phyloP scores from a whole-genome alignment of 352 stramenopile species.

The Phytopythium ostracodes region DNA sequence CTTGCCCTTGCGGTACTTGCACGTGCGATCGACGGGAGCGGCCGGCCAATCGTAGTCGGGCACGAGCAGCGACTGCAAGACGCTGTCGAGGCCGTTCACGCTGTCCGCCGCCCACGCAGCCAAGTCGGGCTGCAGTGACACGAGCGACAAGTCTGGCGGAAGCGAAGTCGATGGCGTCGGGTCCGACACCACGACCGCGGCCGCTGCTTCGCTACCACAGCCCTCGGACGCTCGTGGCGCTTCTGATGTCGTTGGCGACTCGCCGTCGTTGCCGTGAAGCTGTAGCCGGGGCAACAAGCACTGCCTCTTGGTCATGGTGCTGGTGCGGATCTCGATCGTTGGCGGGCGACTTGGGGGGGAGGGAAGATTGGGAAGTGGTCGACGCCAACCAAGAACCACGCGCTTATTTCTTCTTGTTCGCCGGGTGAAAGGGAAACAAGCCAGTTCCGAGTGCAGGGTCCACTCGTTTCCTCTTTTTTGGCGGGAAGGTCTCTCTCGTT shows the following conservation, averaged over 20 bases:
- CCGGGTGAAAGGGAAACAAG: neutral
- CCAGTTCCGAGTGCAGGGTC: neutral
- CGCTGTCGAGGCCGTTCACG: neutral
- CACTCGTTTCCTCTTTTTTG: neutral
- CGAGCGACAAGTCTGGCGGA: neutral
- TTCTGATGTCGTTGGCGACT: neutral
- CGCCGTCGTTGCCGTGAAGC: neutral
- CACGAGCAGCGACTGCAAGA: slow-evolving; percentile 1
- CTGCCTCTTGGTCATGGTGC: neutral
- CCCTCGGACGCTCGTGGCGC: neutral
- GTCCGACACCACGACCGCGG: neutral
- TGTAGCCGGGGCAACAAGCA: neutral
- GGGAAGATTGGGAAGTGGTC: neutral
- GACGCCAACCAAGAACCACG: neutral
- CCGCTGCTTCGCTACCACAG: neutral
- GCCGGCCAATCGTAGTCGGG: neutral
- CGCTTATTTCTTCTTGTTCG: neutral
- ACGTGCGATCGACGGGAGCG: neutral
- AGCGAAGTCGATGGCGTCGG: neutral
- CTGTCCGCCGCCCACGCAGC: neutral
- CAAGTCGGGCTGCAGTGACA: neutral
- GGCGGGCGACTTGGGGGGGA: neutral
- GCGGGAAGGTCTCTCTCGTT: slow-evolving; percentile 4
- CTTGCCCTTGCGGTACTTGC: slow-evolving; percentile 43
- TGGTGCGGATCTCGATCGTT: neutral